phyloP scores from a whole-genome alignment of 2,329 filamentous ascomycete species.

The Phaeosphaeria sp. region DNA sequence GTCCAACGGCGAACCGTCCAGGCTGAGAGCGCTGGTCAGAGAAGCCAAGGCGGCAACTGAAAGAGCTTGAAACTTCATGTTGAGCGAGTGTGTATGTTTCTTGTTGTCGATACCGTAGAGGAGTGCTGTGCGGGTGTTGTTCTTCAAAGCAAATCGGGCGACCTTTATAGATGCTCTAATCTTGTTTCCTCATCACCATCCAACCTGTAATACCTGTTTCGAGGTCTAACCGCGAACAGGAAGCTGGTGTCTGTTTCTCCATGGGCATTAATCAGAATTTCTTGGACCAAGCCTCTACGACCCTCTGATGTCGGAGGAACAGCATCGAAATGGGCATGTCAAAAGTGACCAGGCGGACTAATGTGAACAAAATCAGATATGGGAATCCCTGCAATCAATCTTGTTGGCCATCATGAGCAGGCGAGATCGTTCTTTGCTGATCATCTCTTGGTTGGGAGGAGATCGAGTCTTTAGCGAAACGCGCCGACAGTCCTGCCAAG shows the following conservation, averaged over 20 bases:
- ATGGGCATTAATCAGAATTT: constrained; percentile 8
- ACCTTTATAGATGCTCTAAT: constrained; percentile 5
- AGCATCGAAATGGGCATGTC: constrained; percentile 20
- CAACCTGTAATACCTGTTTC: not conserved
- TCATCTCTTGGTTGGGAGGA: not conserved
- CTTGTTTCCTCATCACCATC: not conserved
- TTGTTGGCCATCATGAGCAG: not conserved
- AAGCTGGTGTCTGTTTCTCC: constrained; percentile 4
- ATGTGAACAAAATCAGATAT: constrained; percentile 1
- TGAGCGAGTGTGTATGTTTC: constrained; percentile 4
- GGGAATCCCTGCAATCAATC: not conserved
- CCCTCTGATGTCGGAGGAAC: constrained; percentile 11
- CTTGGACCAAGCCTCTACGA: constrained; percentile 7
- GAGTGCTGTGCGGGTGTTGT: constrained; percentile 3
- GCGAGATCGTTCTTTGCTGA: constrained; percentile 9
- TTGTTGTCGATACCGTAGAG: constrained; percentile 3
- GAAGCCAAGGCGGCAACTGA: constrained; percentile 21
- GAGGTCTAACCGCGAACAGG: constrained; percentile 14
- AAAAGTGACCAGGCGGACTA: not conserved
- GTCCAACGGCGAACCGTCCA: constrained; percentile 37
- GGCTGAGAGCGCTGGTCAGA: constrained; percentile 23
- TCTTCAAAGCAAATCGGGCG: not conserved
- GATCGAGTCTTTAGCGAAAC: constrained; percentile 15
- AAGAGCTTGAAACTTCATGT: constrained; percentile 24
- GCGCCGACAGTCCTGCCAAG: constrained; percentile 16